A percentile compares a stretch with the other conserved stretches of the same genome.
Conservation (phyloP, 2,329 filamentous ascomycete genomes). For the Botryotinia globosa region DNA sequence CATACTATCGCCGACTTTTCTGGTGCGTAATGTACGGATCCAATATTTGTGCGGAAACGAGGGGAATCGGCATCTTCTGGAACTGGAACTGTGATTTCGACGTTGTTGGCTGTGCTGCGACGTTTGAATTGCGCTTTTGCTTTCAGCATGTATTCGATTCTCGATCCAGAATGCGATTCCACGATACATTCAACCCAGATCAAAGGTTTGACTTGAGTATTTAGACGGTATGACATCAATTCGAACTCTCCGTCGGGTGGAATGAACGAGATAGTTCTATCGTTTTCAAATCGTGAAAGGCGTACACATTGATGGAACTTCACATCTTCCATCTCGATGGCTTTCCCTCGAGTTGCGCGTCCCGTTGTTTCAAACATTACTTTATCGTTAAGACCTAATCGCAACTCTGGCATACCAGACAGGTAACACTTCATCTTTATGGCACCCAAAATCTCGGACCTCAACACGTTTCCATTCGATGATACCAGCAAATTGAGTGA, state of each 20-base stretch:
- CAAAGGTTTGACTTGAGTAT: constrained; percentile 96
- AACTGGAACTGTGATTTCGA: constrained; percentile 95
- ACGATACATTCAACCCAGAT: constrained; percentile 99
- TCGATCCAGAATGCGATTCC: constrained; percentile 89
- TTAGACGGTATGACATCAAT: constrained; percentile 97
- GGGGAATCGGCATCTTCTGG: constrained; percentile 96
- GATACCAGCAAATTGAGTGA: constrained; percentile 94
- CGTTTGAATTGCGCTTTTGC: constrained; percentile 97
- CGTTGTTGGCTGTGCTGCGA: constrained; percentile 95
- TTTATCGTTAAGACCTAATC: constrained; percentile 95
- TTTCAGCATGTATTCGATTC: constrained; percentile 99
- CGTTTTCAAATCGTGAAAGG: constrained; percentile 94
- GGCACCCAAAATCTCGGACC: constrained; percentile 92
- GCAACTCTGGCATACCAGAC: constrained; percentile 94
- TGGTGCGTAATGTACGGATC: constrained; percentile 93
- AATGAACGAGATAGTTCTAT: constrained; percentile 97
- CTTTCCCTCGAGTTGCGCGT: constrained; percentile 88
- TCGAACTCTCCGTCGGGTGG: constrained; percentile 98
- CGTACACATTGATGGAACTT: constrained; percentile 99
- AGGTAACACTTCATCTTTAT: constrained; percentile 99
- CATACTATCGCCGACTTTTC: constrained; percentile 97
- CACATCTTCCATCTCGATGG: constrained; percentile 99
- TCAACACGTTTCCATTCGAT: constrained; percentile 88
- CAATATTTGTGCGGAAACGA: constrained; percentile 95
- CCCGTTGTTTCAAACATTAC: constrained; percentile 99